phyloP scores from a whole-genome alignment of 2,329 filamentous ascomycete species.

The Xylaria polymorpha region DNA sequence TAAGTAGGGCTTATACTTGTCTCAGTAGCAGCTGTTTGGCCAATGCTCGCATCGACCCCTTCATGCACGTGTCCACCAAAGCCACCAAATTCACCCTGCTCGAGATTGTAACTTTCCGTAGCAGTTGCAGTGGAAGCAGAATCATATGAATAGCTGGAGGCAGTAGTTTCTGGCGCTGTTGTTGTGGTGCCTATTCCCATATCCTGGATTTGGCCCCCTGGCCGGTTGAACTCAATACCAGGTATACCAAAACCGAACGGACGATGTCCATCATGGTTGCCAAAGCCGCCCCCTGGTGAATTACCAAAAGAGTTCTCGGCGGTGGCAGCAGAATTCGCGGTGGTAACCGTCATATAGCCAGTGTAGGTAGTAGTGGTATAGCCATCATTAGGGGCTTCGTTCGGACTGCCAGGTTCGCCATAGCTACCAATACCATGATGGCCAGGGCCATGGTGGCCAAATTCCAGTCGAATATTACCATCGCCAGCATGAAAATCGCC shows the following conservation, averaged over 20 bases:
- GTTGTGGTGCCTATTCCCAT: neutral
- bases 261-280: neutral
- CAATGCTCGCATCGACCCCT: neutral
- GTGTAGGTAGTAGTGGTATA: neutral
- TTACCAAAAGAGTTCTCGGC: neutral
- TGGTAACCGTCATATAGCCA: neutral
- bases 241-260: conserved; percentile 11
- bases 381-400: neutral
- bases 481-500: neutral
- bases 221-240: neutral
- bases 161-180: neutral
- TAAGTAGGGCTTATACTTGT: conserved; percentile 1
- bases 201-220: neutral
- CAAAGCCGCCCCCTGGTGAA: neutral
- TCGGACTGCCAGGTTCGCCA: neutral
- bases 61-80: neutral
- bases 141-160: conserved; percentile 4
- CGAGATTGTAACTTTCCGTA: neutral
- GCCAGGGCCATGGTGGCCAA: conserved; percentile 13
- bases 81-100: neutral
- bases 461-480: neutral
- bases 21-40: neutral
- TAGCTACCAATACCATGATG: conserved; percentile 2
- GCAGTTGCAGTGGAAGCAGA: neutral
- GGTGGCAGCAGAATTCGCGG: neutral